These are phyloP conservation scores for Penicillium paxilli DNA, from an alignment of 495 filamentous ascomycete genomes.

Conservation along the genomic window DNA sequence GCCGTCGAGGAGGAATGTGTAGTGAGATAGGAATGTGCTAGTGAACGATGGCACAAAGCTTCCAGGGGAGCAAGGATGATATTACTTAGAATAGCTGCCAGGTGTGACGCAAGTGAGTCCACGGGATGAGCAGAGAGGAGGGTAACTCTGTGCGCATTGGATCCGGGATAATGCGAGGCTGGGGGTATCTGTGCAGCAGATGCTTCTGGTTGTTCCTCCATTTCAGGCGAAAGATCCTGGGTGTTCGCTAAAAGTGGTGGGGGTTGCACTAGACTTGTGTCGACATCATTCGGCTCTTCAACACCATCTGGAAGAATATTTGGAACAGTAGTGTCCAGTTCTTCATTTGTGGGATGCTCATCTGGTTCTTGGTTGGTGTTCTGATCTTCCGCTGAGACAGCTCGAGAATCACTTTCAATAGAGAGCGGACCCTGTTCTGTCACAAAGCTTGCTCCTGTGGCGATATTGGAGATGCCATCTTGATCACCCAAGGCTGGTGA, in stretches of 20 bases:
- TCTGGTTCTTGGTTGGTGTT: neutral
- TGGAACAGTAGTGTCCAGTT: slow-evolving; percentile 7
- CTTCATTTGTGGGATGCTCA: slow-evolving; percentile 10
- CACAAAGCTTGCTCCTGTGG: slow-evolving; percentile 14
- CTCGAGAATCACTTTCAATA: slow-evolving; percentile 10
- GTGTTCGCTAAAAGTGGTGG: neutral
- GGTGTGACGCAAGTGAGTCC: slow-evolving; percentile 44
- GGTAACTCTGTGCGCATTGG: slow-evolving; percentile 43
- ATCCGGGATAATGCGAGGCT: slow-evolving; percentile 3
- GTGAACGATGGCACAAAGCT: slow-evolving; percentile 46
- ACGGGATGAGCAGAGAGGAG: slow-evolving; percentile 50
- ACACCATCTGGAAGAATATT: slow-evolving; percentile 37
- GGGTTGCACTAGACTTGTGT: neutral
- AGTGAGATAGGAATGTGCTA: slow-evolving; percentile 42
- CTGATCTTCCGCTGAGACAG: neutral
- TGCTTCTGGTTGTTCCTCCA: neutral
- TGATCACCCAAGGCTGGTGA: slow-evolving; percentile 10
- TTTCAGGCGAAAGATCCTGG: neutral
- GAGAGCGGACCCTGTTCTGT: slow-evolving; percentile 12
- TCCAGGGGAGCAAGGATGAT: slow-evolving; percentile 50
- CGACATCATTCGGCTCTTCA: slow-evolving; percentile 35
- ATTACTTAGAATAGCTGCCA: slow-evolving; percentile 42
- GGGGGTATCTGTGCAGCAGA: neutral
- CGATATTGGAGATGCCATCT: slow-evolving; percentile 25
- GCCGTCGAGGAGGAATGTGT: slow-evolving; percentile 21